These are phyloP conservation scores for Calophaca sinica DNA, from an alignment of 306 rosid genomes.

Conservation along the genomic window DNA sequence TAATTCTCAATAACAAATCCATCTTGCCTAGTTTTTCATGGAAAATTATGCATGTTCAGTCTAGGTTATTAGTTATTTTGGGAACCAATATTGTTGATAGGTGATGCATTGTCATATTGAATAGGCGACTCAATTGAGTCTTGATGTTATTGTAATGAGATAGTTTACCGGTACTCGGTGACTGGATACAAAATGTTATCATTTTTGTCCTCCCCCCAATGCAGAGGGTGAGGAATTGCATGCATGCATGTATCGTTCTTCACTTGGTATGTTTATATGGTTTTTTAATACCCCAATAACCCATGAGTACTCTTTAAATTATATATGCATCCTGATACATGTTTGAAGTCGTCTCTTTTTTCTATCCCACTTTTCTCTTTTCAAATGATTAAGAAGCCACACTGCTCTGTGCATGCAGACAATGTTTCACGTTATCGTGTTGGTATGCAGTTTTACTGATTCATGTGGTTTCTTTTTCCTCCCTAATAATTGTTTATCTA, in stretches of 20 bases:
- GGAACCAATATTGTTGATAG: conserved; percentile 7
- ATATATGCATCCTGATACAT: too few species aligned
- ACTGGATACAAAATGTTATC: conserved; percentile 10
- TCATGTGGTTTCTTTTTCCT: conserved; percentile 1
- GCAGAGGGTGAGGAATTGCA: not conserved
- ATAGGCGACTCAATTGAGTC: not conserved
- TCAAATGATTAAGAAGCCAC: not conserved
- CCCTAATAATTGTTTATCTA: conserved; percentile 6
- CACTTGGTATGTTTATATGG: not conserved
- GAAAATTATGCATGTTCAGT: not conserved
- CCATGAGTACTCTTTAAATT: too few species aligned
- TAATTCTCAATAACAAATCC: conserved; percentile 1
- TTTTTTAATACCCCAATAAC: not conserved
- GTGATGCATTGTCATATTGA: not conserved
- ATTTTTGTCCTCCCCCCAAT: not conserved
- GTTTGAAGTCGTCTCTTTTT: not conserved
- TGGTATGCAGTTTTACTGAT: not conserved
- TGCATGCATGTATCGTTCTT: not conserved
- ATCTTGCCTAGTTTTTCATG: not conserved
- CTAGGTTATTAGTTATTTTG: not conserved
- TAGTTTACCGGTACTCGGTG: not conserved
- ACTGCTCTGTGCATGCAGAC: not conserved
- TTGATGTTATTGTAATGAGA: not conserved
- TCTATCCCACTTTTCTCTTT: not conserved
- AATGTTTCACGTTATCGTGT: not conserved